Evolutionary conservation across 2,329 filamentous ascomycete genomes (phyloP).

Genomic region (Aspergillus tanneri): DNA sequence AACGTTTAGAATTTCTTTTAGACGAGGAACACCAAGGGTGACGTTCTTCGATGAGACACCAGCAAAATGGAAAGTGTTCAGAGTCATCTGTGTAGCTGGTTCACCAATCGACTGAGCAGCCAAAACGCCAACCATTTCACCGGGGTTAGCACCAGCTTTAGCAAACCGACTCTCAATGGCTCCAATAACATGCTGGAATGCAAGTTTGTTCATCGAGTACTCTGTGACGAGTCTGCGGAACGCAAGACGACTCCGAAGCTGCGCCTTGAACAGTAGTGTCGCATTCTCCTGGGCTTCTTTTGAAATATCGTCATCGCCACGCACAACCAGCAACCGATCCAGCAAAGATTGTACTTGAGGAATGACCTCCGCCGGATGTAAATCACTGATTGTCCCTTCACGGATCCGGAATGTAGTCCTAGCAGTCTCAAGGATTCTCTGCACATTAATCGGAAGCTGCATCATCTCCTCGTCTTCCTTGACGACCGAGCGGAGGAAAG

Average conservation of each 20-base stretch:
- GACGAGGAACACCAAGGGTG: constrained; percentile 94
- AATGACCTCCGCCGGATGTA: constrained; percentile 85
- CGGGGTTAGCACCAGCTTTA: constrained; percentile 79
- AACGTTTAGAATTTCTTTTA: constrained; percentile 98
- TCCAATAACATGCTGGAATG: constrained; percentile 88
- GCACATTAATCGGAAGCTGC: constrained; percentile 88
- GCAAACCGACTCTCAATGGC: constrained; percentile 88
- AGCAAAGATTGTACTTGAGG: constrained; percentile 73
- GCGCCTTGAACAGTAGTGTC: constrained; percentile 87
- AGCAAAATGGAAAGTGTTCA: constrained; percentile 99
- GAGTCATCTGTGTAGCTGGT: constrained; percentile 97
- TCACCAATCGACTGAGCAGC: constrained; percentile 98
- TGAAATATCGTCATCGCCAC: constrained; percentile 79
- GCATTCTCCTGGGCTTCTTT: constrained; percentile 83
- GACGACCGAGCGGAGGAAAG: constrained; percentile 69
- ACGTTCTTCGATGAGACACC: constrained; percentile 99
- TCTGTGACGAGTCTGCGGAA: constrained; percentile 90
- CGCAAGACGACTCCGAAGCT: constrained; percentile 81
- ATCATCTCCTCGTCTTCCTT: constrained; percentile 79
- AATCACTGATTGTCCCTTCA: constrained; percentile 78
- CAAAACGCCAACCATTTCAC: constrained; percentile 98
- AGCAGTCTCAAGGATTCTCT: constrained; percentile 85
- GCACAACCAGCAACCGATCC: constrained; percentile 77
- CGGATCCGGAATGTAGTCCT: constrained; percentile 90
- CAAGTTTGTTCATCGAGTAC: constrained; percentile 82